Percentiles rank a stretch among this genome's conserved stretches.
These are phyloP conservation scores for Senecio squalidus DNA, from an alignment of 140 eudicot species.

Conservation along the genomic window DNA sequence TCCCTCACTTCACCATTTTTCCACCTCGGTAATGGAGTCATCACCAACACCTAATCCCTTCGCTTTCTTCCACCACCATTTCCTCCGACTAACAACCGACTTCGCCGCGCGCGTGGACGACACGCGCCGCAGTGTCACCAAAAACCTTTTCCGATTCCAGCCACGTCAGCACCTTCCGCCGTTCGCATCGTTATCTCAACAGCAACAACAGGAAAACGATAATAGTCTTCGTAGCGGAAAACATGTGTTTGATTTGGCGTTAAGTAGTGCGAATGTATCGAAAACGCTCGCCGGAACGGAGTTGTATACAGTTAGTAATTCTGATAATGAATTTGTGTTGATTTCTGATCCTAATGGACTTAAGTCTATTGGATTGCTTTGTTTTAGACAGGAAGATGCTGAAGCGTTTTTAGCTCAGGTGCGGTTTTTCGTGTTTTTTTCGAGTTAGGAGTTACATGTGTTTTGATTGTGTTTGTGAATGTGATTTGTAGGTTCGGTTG, in stretches of 20 bases:
- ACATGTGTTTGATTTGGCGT: slow-evolving; percentile 37
- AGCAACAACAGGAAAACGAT: slow-evolving; percentile 9
- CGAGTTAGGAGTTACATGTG: neutral
- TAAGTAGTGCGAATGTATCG: slow-evolving; percentile 61
- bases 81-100: slow-evolving; percentile 44
- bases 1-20: neutral
- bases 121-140: slow-evolving; percentile 36
- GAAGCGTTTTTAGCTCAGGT: slow-evolving; percentile 96
- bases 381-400: slow-evolving; percentile 94
- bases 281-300: slow-evolving; percentile 77
- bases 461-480: neutral
- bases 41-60: slow-evolving; percentile 66
- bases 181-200: slow-evolving; percentile 66
- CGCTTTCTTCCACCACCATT: slow-evolving; percentile 61
- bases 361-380: slow-evolving; percentile 83
- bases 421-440: neutral
- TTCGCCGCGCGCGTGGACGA: slow-evolving; percentile 51
- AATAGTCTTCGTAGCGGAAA: slow-evolving; percentile 19
- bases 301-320: slow-evolving; percentile 82
- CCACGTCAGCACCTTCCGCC: slow-evolving; percentile 23
- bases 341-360: slow-evolving; percentile 76
- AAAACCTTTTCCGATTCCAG: slow-evolving; percentile 20
- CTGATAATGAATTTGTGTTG: slow-evolving; percentile 77
- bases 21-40: slow-evolving; percentile 40
- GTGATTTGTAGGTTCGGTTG: slow-evolving; percentile 48